phyloP scores from a whole-genome alignment of 2,329 filamentous ascomycete genomes.

The Pestalotiopsis sp. region DNA sequence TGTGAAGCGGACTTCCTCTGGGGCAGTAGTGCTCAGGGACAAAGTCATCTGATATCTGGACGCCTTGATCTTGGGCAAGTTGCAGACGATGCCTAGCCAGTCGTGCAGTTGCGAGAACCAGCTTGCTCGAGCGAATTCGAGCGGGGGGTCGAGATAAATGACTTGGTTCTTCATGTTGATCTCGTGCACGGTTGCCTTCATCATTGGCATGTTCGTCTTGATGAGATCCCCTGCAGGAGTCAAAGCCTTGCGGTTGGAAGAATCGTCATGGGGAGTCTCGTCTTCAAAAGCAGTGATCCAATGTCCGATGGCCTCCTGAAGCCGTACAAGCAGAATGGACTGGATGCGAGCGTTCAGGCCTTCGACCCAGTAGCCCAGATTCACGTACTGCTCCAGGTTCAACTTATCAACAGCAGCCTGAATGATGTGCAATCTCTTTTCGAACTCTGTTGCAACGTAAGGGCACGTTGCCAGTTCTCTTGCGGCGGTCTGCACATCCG shows the following conservation, averaged over 20 bases:
- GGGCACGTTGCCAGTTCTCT: conserved; percentile 81
- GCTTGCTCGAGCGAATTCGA: conserved; percentile 87
- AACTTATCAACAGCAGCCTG: conserved; percentile 94
- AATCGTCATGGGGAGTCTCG: conserved; percentile 44
- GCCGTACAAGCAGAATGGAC: conserved; percentile 72
- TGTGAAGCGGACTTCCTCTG: conserved; percentile 72
- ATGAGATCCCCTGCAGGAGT: conserved; percentile 41
- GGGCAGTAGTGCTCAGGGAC: conserved; percentile 55
- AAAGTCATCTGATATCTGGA: conserved; percentile 91
- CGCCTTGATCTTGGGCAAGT: conserved; percentile 90
- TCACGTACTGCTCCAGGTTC: conserved; percentile 94
- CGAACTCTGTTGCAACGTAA: conserved; percentile 80
- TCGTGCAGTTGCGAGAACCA: conserved; percentile 93
- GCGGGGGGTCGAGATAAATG: conserved; percentile 91
- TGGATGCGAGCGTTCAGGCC: conserved; percentile 87
- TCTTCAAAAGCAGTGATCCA: conserved; percentile 88
- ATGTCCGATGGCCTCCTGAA: conserved; percentile 79
- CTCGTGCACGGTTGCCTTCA: conserved; percentile 80
- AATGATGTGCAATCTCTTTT: conserved; percentile 77
- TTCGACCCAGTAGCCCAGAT: conserved; percentile 86
- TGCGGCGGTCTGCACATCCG: conserved; percentile 78
- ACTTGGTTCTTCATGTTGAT: conserved; percentile 98
- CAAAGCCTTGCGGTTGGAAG: conserved; percentile 52
- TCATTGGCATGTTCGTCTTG: conserved; percentile 58
- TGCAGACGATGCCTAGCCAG: conserved; percentile 92